phyloP scores from a whole-genome alignment of 2,329 filamentous ascomycete genomes.

The Aspergillus tanneri region DNA sequence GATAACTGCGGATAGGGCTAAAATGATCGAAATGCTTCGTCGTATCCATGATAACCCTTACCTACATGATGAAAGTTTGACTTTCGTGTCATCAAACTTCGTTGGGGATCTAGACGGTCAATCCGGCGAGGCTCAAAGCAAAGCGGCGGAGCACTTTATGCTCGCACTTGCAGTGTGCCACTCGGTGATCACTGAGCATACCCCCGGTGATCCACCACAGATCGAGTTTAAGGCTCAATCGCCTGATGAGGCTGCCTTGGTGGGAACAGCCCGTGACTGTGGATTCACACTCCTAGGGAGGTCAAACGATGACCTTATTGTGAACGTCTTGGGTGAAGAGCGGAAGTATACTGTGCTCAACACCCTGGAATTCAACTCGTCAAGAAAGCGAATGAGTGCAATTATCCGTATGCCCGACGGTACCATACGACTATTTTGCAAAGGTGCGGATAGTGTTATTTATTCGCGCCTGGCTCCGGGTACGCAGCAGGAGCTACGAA shows the following conservation, averaged over 20 bases:
- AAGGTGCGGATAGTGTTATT: slow-evolving; percentile 95
- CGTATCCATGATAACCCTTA: slow-evolving; percentile 86
- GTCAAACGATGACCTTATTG: slow-evolving; percentile 73
- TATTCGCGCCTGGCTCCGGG: slow-evolving; percentile 85
- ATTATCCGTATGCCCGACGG: slow-evolving; percentile 94
- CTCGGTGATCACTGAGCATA: slow-evolving; percentile 87
- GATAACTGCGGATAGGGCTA: slow-evolving; percentile 73
- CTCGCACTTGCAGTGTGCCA: slow-evolving; percentile 92
- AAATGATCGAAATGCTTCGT: slow-evolving; percentile 70
- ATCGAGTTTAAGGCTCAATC: slow-evolving; percentile 97
- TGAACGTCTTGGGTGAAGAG: slow-evolving; percentile 86
- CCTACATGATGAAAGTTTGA: slow-evolving; percentile 82
- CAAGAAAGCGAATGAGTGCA: slow-evolving; percentile 94
- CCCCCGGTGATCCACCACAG: slow-evolving; percentile 82
- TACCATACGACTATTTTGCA: slow-evolving; percentile 88
- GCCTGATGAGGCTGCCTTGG: slow-evolving; percentile 91
- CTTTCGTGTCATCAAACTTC: slow-evolving; percentile 89
- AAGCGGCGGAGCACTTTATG: slow-evolving; percentile 87
- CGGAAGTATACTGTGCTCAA: slow-evolving; percentile 84
- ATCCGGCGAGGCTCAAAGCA: slow-evolving; percentile 71
- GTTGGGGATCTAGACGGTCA: slow-evolving; percentile 77
- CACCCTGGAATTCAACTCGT: slow-evolving; percentile 96
- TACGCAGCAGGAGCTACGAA: slow-evolving; percentile 79
- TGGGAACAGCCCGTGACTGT: slow-evolving; percentile 90
- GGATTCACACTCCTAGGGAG: slow-evolving; percentile 89